A percentile compares a stretch with the other conserved stretches of the same genome.
These are phyloP conservation scores for Sclerotinia sclerotiorum DNA, from an alignment of 2,329 filamentous ascomycete species.

Conservation along the genomic window DNA sequence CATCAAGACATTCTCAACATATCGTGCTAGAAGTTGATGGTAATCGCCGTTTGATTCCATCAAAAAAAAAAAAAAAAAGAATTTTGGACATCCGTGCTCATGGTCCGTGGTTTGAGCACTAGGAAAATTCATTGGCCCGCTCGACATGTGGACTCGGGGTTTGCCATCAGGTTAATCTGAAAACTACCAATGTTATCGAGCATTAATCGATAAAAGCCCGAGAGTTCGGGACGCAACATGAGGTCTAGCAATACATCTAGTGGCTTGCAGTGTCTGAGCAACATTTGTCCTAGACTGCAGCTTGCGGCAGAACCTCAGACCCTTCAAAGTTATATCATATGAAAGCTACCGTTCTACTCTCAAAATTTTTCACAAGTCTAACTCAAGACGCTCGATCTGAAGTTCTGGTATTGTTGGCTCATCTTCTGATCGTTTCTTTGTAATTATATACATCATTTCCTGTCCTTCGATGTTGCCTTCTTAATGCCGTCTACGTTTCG, in stretches of 20 bases:
- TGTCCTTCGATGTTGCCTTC: not conserved
- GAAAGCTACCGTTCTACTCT: not conserved
- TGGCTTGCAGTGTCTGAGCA: not conserved
- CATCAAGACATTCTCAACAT: not conserved
- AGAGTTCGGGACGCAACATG: not conserved
- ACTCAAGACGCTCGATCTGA: not conserved
- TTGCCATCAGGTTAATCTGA: not conserved
- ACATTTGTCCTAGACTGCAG: not conserved
- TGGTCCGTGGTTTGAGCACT: not conserved
- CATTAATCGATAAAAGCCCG: not conserved
- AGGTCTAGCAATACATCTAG: not conserved
- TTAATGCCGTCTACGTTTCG: not conserved
- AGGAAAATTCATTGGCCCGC: not conserved
- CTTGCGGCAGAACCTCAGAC: not conserved
- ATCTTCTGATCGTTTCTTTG: not conserved
- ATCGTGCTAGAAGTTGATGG: not conserved
- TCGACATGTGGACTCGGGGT: not conserved
- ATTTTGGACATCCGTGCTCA: not conserved
- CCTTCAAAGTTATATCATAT: not conserved
- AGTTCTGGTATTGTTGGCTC: not conserved
- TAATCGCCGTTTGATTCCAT: not conserved
- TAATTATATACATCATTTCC: conserved; percentile 1
- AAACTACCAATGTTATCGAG: not conserved
- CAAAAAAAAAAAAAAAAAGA: too few relatives aligned
- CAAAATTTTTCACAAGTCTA: not conserved